A percentile compares a stretch with the other conserved stretches of the same genome.
Evolutionary conservation across 108 stramenopile species (phyloP).

Genomic region (Chaetoceros tenuissimus): DNA sequence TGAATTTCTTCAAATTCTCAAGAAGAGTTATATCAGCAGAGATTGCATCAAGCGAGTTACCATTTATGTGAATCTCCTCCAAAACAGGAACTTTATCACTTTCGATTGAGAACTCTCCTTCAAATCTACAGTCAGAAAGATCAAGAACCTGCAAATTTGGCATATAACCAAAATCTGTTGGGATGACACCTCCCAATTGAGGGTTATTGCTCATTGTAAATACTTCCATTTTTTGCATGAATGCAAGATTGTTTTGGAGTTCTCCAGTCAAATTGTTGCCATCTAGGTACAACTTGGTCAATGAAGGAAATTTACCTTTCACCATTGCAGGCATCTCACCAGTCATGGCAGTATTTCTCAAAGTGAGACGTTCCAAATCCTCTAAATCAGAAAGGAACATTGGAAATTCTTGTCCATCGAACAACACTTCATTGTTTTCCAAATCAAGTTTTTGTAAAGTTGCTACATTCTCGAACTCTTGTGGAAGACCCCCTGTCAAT

Average conservation of each 20-base stretch:
- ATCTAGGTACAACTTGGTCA: neutral
- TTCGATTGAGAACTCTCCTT: neutral
- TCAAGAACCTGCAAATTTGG: neutral
- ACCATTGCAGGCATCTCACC: neutral
- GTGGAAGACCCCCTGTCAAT: conserved; percentile 27
- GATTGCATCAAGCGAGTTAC: neutral
- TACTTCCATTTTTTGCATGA: neutral
- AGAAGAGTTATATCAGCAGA: neutral
- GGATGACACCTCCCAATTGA: neutral
- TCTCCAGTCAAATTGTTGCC: neutral
- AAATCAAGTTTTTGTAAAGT: neutral
- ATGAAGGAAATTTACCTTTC: neutral
- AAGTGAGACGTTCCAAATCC: neutral
- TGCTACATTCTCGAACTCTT: conserved; percentile 14
- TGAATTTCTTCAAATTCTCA: neutral
- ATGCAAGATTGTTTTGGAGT: neutral
- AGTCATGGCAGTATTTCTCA: neutral
- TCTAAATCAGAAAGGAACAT: neutral
- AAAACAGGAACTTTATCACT: neutral
- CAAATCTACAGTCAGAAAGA: neutral
- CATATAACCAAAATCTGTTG: neutral
- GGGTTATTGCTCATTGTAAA: neutral
- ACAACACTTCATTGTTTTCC: neutral
- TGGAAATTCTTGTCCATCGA: neutral
- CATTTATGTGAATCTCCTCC: neutral